Percentiles rank a stretch among this genome's conserved stretches.
phyloP scores from a whole-genome alignment of 208 protist species.

The Acanthamoeba lenticulata region DNA sequence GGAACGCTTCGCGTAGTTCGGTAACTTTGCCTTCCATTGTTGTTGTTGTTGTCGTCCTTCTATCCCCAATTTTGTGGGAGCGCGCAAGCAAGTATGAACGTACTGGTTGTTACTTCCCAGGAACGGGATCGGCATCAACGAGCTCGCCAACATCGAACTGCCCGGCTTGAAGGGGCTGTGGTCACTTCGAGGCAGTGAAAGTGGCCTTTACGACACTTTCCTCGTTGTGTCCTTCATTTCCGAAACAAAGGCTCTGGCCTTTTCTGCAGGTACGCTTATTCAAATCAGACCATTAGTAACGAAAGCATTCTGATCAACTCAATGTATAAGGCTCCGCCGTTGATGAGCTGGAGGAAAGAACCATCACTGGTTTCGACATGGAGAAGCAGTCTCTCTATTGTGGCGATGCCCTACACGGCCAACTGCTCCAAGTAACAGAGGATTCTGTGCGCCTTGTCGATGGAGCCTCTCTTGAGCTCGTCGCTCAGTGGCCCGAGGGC shows the following conservation, averaged over 20 bases:
- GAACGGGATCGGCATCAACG: slow-evolving; percentile 89
- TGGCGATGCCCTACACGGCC: slow-evolving; percentile 67
- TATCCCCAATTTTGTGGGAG: too few relatives aligned
- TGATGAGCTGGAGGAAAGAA: slow-evolving; percentile 82
- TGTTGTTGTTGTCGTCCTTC: too few relatives aligned
- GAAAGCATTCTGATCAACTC: neutral
- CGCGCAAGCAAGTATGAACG: neutral
- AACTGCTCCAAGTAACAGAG: slow-evolving; percentile 66
- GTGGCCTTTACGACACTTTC: slow-evolving; percentile 65
- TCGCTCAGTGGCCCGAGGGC: neutral
- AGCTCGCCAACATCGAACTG: slow-evolving; percentile 85
- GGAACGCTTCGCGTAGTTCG: slow-evolving; percentile 86
- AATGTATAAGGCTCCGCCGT: neutral
- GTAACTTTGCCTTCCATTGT: neutral
- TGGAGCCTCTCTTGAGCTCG: neutral
- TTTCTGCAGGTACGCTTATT: slow-evolving; percentile 68
- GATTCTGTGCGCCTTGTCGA: slow-evolving; percentile 39
- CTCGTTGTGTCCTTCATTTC: slow-evolving; percentile 85
- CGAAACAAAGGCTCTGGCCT: slow-evolving; percentile 82
- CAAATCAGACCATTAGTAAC: neutral
- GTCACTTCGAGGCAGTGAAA: slow-evolving; percentile 62
- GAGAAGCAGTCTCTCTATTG: slow-evolving; percentile 79
- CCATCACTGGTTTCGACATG: slow-evolving; percentile 80
- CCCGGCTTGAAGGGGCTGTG: slow-evolving; percentile 87
- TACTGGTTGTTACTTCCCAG: neutral